Evolutionary conservation across 805 yeast species (phyloP).

Genomic region (Saccharomycopsis javanensis): DNA sequence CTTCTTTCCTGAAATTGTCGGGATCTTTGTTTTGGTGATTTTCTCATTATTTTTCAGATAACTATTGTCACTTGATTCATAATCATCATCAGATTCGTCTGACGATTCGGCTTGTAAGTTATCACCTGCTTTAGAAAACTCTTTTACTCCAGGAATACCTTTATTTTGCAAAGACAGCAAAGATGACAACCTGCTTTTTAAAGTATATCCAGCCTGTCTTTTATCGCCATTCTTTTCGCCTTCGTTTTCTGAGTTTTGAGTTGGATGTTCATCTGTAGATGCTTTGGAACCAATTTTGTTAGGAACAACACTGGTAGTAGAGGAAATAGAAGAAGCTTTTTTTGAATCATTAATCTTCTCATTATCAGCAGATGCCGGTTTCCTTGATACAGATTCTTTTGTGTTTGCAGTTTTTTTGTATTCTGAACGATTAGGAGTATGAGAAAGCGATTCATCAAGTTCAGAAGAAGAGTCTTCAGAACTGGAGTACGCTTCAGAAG

Average conservation of each 20-base stretch:
- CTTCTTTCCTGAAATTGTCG: background rate
- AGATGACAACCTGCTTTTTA: conserved; percentile 19
- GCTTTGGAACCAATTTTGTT: too few relatives aligned
- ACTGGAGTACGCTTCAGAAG: background rate
- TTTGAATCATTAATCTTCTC: background rate
- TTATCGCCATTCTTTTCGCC: background rate
- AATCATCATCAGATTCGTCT: background rate
- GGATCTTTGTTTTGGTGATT: background rate
- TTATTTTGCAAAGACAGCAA: conserved; percentile 48
- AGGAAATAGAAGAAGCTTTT: background rate
- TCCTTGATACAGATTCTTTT: background rate
- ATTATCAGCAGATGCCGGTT: background rate
- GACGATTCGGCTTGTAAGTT: background rate
- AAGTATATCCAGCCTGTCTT: background rate
- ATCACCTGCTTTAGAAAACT: conserved; percentile 19
- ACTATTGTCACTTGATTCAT: background rate
- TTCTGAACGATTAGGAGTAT: background rate
- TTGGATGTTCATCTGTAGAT: background rate
- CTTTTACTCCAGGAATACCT: conserved; percentile 62
- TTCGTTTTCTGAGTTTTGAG: background rate
- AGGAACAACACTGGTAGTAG: too few relatives aligned
- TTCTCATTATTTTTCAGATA: too few relatives aligned
- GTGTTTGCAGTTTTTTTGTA: background rate
- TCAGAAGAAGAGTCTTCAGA: conserved; percentile 1
- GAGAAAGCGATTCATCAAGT: background rate